Evolutionary conservation across 2,329 filamentous ascomycete species (phyloP).

Genomic region (Plenodomus tracheiphilus): DNA sequence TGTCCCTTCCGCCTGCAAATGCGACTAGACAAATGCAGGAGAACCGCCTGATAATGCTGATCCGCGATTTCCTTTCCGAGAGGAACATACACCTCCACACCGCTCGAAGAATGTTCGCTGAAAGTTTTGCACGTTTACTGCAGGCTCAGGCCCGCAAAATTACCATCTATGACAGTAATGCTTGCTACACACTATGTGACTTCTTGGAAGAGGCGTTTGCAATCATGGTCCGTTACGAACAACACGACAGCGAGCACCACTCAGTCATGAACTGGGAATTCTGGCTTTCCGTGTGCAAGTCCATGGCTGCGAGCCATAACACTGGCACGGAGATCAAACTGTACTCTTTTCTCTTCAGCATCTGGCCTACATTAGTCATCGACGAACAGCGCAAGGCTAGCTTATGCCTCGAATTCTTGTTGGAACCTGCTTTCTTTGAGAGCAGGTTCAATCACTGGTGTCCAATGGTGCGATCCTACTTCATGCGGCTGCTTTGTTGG

Average conservation of each 20-base stretch:
- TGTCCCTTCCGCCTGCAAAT: slow-evolving; percentile 69
- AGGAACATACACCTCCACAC: slow-evolving; percentile 56
- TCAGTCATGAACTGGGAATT: slow-evolving; percentile 75
- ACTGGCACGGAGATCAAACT: slow-evolving; percentile 87
- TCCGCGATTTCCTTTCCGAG: slow-evolving; percentile 77
- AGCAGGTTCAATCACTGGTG: slow-evolving; percentile 92
- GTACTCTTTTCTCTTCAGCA: slow-evolving; percentile 76
- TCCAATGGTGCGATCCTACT: slow-evolving; percentile 92
- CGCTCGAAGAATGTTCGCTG: slow-evolving; percentile 72
- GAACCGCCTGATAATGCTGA: slow-evolving; percentile 78
- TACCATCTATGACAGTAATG: slow-evolving; percentile 78
- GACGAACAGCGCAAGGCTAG: slow-evolving; percentile 69
- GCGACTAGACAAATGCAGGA: slow-evolving; percentile 82
- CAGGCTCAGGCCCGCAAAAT: slow-evolving; percentile 75
- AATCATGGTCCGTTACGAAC: slow-evolving; percentile 66
- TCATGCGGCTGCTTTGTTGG: slow-evolving; percentile 89
- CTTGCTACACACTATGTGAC: slow-evolving; percentile 89
- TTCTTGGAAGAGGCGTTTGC: slow-evolving; percentile 81
- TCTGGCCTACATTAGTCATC: slow-evolving; percentile 73
- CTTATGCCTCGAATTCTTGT: slow-evolving; percentile 74
- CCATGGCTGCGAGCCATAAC: slow-evolving; percentile 81
- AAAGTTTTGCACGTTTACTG: slow-evolving; percentile 72
- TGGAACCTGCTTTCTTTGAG: slow-evolving; percentile 75
- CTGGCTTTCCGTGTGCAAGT: slow-evolving; percentile 79
- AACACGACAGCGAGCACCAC: slow-evolving; percentile 46